Evolutionary conservation across 2,329 filamentous ascomycete species (phyloP), one percentile per base, ranked within the genome.

Genomic region (Hymenoscyphus repandus): DNA sequence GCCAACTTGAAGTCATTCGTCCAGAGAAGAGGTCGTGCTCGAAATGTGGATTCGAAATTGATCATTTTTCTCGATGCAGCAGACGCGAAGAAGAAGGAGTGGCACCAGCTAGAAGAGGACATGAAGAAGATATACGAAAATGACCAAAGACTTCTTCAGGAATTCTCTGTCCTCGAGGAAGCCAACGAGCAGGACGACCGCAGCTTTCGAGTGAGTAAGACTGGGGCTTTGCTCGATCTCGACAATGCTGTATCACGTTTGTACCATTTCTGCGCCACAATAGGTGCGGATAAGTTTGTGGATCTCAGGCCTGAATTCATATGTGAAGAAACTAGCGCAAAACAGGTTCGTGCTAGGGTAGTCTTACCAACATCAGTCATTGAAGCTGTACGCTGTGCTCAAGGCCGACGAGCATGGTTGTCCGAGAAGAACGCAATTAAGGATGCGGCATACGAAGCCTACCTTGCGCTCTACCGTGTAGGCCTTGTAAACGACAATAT

Each of bases 361-460:
- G 72, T 80, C 1, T 72, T 97, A 2, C 92, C 92, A 0, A 74
- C 78, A 3, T 85, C 80, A 3, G 72, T 97, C 1, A 77, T 87
- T n/a, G 70, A 75, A 3, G 66, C 75, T 11, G 67, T 90, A 9
- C 79, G 86, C 13, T 70, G 68, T 36, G 73, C 78, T 0, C 60
- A 69, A 18, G 80, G 85, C 46, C 65, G 66, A 27, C 55, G 64
- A 33, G 55, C 66, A n/a, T 96, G 90, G 90, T 67, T 58, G 10
- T 87, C 83, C 75, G 58, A 89, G 66, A 74, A 55, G 62, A 74
- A 47, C 82, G 82, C 11, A 75, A 75, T 52, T 78, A 77, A 86
- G 62, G 92, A 96, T 66, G 89, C 86, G 1, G 65, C 72, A 0
- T 93, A 95, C 54, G 80, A 88, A 62, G 88, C 90, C 1, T 96